phyloP scores from a whole-genome alignment of 2,329 filamentous ascomycete species.

The Boeremia lycopersici region DNA sequence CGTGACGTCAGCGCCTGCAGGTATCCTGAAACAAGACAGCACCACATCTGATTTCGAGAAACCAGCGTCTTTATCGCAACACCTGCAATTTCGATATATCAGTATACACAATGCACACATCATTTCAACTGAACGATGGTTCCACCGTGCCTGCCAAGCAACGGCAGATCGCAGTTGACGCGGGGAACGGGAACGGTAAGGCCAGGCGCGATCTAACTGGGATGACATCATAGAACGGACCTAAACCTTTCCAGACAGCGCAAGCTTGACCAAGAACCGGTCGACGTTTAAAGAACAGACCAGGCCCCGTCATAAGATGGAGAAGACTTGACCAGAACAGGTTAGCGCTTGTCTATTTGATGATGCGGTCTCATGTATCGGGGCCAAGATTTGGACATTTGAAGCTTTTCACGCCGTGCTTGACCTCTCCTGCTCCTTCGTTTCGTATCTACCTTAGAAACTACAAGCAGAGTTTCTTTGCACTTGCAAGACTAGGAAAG shows the following conservation, averaged over 20 bases:
- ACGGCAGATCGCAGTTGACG: conserved; percentile 2
- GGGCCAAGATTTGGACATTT: conserved; percentile 6
- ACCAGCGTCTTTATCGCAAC: neutral
- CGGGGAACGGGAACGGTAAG: neutral
- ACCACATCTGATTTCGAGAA: neutral
- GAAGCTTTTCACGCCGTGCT: neutral
- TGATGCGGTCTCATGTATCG: conserved; percentile 7
- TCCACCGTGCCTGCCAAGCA: conserved; percentile 10
- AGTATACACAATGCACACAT: neutral
- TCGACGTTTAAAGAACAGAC: neutral
- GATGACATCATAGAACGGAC: conserved; percentile 13
- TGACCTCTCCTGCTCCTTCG: neutral
- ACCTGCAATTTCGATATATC: neutral
- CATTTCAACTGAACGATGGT: neutral
- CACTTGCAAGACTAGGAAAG: neutral
- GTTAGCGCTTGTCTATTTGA: conserved; percentile 5
- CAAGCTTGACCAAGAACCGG: conserved; percentile 9
- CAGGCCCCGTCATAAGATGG: conserved; percentile 8
- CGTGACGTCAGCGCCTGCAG: conserved; percentile 8
- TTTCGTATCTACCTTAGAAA: no score
- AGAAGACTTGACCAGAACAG: neutral
- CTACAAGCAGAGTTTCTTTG: no score
- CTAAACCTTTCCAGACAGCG: conserved; percentile 3
- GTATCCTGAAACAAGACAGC: neutral
- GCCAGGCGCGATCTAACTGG: conserved; percentile 1